phyloP scores from a whole-genome alignment of 805 yeast genomes.

The Lipomyces lipofer region DNA sequence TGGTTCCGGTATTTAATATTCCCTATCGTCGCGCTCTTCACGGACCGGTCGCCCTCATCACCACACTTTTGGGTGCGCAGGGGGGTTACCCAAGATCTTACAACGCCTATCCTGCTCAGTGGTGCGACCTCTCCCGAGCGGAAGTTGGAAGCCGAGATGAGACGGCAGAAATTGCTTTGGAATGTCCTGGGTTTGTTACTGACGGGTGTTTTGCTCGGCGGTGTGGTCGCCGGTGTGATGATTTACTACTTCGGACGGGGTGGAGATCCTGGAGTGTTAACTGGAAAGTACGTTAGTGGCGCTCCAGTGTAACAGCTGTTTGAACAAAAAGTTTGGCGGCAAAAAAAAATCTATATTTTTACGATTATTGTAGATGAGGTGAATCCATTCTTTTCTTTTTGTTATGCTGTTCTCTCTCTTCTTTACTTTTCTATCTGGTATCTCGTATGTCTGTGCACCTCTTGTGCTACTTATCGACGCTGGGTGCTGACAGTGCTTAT shows the following conservation, averaged over 20 bases:
- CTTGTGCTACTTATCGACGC: too few species aligned
- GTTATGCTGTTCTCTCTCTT: too few species aligned
- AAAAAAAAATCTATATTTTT: too few species aligned
- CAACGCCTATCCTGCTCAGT: background rate
- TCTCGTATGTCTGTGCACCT: too few species aligned
- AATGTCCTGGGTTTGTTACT: constrained; percentile 18
- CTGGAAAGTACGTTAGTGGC: constrained; percentile 14
- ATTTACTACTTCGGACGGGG: constrained; percentile 23
- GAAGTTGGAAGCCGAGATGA: constrained; percentile 11
- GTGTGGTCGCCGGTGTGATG: constrained; percentile 27
- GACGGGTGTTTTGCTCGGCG: constrained; percentile 21
- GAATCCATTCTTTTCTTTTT: too few species aligned
- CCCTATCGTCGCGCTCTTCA: constrained; percentile 5
- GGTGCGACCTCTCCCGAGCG: constrained; percentile 19
- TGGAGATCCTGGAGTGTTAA: constrained; percentile 11
- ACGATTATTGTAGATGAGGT: too few species aligned
- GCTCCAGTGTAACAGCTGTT: too few species aligned
- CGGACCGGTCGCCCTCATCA: constrained; percentile 1
- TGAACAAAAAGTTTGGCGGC: too few species aligned
- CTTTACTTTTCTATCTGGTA: too few species aligned
- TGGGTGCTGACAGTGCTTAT: too few species aligned
- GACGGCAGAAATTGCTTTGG: constrained; percentile 21
- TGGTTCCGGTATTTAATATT: constrained; percentile 16
- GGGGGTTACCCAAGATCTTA: too few species aligned
- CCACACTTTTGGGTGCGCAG: constrained; percentile 5